A percentile compares a stretch with the other conserved stretches of the same genome.
Evolutionary conservation across 805 yeast species (phyloP).

Genomic region (Teunomyces atbi): DNA sequence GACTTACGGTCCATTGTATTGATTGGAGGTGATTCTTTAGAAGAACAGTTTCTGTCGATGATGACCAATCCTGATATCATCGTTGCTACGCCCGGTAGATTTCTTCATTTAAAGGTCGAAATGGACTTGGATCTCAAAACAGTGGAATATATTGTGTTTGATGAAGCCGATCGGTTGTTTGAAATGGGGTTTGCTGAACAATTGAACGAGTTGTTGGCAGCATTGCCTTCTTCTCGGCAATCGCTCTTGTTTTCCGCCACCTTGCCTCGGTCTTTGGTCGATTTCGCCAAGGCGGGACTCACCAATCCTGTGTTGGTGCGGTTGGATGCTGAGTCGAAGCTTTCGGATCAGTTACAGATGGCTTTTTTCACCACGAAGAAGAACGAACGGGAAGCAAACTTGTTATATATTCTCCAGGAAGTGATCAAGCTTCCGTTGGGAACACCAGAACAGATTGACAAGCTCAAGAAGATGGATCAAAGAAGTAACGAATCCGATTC

Average conservation of each 20-base stretch:
- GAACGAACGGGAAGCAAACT: constrained; percentile 86
- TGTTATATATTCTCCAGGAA: constrained; percentile 73
- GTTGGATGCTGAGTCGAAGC: constrained; percentile 87
- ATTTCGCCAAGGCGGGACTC: constrained; percentile 96
- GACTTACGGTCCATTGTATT: constrained; percentile 77
- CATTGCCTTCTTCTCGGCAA: constrained; percentile 81
- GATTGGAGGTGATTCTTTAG: constrained; percentile 98
- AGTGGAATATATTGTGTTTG: constrained; percentile 89
- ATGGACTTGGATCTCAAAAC: constrained; percentile 83
- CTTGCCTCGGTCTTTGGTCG: constrained; percentile 85
- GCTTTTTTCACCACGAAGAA: constrained; percentile 77
- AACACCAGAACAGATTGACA: constrained; percentile 61
- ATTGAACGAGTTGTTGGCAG: constrained; percentile 79
- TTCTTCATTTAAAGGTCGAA: constrained; percentile 91
- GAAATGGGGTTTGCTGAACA: constrained; percentile 97
- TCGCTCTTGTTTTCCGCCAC: constrained; percentile 93
- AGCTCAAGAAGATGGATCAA: constrained; percentile 47
- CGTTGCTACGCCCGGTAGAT: constrained; percentile 97
- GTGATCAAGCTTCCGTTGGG: constrained; percentile 84
- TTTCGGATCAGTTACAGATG: constrained; percentile 90
- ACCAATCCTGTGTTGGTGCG: constrained; percentile 89
- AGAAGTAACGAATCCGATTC: constrained; percentile 53
- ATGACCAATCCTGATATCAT: constrained; percentile 92
- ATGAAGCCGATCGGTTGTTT: constrained; percentile 95
- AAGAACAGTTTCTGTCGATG: constrained; percentile 92